phyloP scores from a whole-genome alignment of 2,329 filamentous ascomycete genomes.

The Scopulariopsis brevicaulis region DNA sequence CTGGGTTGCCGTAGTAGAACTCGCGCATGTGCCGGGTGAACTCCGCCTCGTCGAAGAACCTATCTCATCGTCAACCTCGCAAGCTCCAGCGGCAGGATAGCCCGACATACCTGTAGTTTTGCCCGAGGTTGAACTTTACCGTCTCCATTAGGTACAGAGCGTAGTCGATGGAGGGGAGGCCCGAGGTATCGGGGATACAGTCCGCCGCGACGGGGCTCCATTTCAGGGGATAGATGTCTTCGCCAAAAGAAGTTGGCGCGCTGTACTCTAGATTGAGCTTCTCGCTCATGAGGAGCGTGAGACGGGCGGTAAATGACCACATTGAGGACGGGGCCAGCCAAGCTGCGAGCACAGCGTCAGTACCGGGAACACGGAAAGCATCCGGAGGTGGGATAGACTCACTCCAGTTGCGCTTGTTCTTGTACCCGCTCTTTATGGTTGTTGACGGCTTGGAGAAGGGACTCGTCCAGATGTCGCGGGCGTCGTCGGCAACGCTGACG shows the following conservation, averaged over 20 bases:
- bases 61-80: too few species aligned
- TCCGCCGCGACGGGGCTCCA: constrained; percentile 10
- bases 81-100: too few species aligned
- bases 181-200: constrained; percentile 17
- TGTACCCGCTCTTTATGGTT: constrained; percentile 16
- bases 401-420: constrained; percentile 23
- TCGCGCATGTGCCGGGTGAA: constrained; percentile 16
- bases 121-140: constrained; percentile 25
- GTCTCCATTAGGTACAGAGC: constrained; percentile 19
- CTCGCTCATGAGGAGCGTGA: constrained; percentile 18
- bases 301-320: constrained; percentile 20
- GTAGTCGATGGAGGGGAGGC: constrained; percentile 21
- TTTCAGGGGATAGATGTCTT: constrained; percentile 16
- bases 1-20: constrained; percentile 13
- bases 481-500: constrained; percentile 3
- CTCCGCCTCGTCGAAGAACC: constrained; percentile 19
- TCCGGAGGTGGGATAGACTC: constrained; percentile 6
- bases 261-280: constrained; percentile 12
- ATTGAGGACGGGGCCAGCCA: constrained; percentile 20
- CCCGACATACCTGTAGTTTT: constrained; percentile 22
- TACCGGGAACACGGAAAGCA: background rate
- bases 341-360: constrained; percentile 8
- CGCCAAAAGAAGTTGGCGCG: constrained; percentile 12
- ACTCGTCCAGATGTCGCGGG: constrained; percentile 16
- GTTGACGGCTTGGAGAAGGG: constrained; percentile 16